Base-by-base conservation (phyloP, 2,329 filamentous ascomycete genomes). In the Macrophomina phaseolina region DNA sequence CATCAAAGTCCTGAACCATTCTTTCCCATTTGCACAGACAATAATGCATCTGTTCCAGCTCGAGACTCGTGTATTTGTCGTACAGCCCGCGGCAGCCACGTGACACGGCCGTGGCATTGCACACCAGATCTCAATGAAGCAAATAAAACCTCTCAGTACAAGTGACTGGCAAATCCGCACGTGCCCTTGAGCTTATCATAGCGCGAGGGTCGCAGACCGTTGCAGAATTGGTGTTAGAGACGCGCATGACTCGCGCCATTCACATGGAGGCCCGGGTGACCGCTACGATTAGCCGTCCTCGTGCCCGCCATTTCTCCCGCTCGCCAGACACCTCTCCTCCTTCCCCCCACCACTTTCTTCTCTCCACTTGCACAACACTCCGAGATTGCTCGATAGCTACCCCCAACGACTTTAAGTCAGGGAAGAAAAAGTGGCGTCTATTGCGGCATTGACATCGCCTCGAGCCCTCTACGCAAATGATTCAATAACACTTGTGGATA, bases 401-500 rank as follows among this genome's bases (percentile, higher is more conserved):
- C 12, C 23, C 16, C n/a, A 49, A n/a, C 42, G 30, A 42, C 45
- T 38, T 5, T 12, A 5, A 5, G 40, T 30, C 36, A 36, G 18
- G 38, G 6, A 40, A 30, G 40, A 34, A 56, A 65, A 66, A 66
- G 64, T 66, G 64, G 64, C 64, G 53, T 46, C 49, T 42, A 38
- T 45, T 63, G 42, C 42, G 53, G 18, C 63, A 30, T 34, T 14
- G 14, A 14, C 40, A 30, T 23, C 46, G 28, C 28, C 46, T n/a
- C 23, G 32, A 46, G 28, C 46, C 30, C 14, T 28, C 40, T 32
- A 45, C 53, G 34, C 66, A 68, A 69, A 76, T 75, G 73, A 71
- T 74, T 72, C 74, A 76, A 74, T 76, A 76, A 76, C 74, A 74
- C 61, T 38, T 28, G 48, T 67, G 38, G 67, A 66, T 60, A 40